Base-by-base conservation (phyloP, 306 rosid species). In the Lupinus albus region DNA sequence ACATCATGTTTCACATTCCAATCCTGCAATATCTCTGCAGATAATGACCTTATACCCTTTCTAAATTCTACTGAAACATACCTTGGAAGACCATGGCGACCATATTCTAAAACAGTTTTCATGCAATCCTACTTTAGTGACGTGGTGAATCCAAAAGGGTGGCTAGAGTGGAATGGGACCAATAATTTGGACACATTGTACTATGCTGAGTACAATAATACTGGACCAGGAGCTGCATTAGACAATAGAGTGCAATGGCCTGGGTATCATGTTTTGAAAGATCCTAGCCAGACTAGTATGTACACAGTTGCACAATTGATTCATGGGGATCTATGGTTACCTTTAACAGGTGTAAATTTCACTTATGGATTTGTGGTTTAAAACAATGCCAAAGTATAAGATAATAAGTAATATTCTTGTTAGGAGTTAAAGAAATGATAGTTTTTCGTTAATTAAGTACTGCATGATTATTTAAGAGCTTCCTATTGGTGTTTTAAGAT, bases 61-160 rank as follows among this genome's bases (percentile, higher is more conserved):
- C 45, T 75, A 1, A 86, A 84, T 74, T 46, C 86, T 30, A 84
- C 88, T 0, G 14, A 45, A 0, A 89, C 96, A 0, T 89, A 83
- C 64, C 91, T 89, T 4, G 96, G 96, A 0, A 69, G 96, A 33
- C 96, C 93, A 0, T 89, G 93, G 96, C 86, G 87, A 70, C 60
- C 44, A 15, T 86, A 70, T 65, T 89, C 96, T 0, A 58, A 91
- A 45, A 84, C 96, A 18, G n/a, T 86, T 15, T 38, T 89, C 56
- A 77, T 89, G 87, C 81, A 89, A 35, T 72, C 85, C 0, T 73
- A 70, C 70, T 61, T 86, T 30, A 80, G 89, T 58, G 45, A 65
- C 12, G 85, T 60, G 56, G 32, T 87, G 15, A 78, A 80, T 70
- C 89, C 93, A 6, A 74, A 83, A 75, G 96, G 96, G 57, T 89